Evolutionary conservation across 225 moss, liverwort and hornwort species (phyloP).

Genomic region (Anthoceros angustus): DNA sequence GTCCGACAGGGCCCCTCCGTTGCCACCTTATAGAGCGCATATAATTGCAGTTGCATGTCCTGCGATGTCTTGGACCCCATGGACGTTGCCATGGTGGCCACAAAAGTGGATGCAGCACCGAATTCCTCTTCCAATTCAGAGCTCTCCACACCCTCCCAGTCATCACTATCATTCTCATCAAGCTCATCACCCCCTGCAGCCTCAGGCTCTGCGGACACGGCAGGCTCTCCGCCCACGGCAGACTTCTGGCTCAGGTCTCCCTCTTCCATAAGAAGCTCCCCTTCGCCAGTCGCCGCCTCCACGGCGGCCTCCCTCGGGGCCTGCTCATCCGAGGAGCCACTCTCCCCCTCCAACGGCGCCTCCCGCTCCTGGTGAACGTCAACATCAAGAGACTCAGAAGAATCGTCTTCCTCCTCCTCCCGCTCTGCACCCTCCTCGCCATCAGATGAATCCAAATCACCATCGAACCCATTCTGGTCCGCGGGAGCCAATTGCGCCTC

Average conservation of each 20-base stretch:
- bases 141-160: conserved; percentile 98
- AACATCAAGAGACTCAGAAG: not conserved
- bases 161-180: conserved; percentile 30
- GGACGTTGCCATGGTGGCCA: conserved; percentile 57
- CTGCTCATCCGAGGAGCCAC: not conserved
- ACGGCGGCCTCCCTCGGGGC: not conserved
- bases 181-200: not conserved
- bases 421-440: conserved; percentile 13
- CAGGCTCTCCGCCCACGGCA: not conserved
- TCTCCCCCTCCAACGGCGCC: not conserved
- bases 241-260: not conserved
- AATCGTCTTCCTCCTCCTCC: not conserved
- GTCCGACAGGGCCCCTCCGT: conserved; percentile 91
- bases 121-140: conserved; percentile 88
- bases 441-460: not conserved
- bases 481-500: not conserved
- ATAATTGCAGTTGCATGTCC: conserved; percentile 83
- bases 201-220: conserved; percentile 7
- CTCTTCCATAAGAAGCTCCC: not conserved
- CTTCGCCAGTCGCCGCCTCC: not conserved
- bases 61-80: conserved; percentile 74
- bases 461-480: not conserved
- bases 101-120: conserved; percentile 78
- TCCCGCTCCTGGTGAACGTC: not conserved
- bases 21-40: conserved; percentile 86